These are phyloP conservation scores for Bipolaris cookei DNA, from an alignment of 2,329 filamentous ascomycete genomes.

Conservation along the genomic window DNA sequence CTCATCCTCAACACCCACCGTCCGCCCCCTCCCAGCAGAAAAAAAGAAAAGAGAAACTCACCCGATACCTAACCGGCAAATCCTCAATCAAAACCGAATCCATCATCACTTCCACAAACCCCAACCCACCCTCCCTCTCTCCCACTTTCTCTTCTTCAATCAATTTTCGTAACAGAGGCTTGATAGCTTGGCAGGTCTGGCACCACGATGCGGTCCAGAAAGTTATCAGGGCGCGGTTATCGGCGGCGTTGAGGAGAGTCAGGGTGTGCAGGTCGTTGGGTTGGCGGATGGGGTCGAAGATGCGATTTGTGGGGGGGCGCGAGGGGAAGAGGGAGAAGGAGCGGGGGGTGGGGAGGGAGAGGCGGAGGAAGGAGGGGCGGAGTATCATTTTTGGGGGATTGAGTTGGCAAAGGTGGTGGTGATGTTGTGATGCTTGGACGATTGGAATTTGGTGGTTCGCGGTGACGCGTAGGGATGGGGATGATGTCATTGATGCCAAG, in stretches of 20 bases:
- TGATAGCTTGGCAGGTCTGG: slow-evolving; percentile 52
- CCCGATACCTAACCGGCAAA: slow-evolving; percentile 50
- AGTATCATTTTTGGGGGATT: slow-evolving; percentile 1
- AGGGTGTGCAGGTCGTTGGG: slow-evolving; percentile 57
- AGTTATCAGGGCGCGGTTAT: slow-evolving; percentile 55
- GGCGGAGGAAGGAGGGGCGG: neutral
- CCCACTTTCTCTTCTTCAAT: slow-evolving; percentile 55
- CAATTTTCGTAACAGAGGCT: slow-evolving; percentile 52
- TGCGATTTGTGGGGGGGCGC: slow-evolving; percentile 36
- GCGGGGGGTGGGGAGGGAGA: slow-evolving; percentile 12
- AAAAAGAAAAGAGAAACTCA: neutral
- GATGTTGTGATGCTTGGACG: neutral
- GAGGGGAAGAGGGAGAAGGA: slow-evolving; percentile 25
- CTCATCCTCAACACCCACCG: neutral
- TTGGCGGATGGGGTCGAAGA: slow-evolving; percentile 52
- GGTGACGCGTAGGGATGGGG: slow-evolving; percentile 7
- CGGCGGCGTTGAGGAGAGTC: slow-evolving; percentile 55
- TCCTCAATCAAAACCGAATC: slow-evolving; percentile 54
- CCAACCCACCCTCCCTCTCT: slow-evolving; percentile 54
- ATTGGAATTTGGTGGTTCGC: slow-evolving; percentile 3
- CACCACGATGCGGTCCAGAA: slow-evolving; percentile 60
- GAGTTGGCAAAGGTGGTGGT: neutral
- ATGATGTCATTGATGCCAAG: slow-evolving; percentile 26
- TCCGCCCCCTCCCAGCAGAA: neutral
- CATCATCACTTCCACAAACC: slow-evolving; percentile 57